A percentile compares a stretch with the other conserved stretches of the same genome.
phyloP scores from a whole-genome alignment of 2,329 filamentous ascomycete genomes.

The Fusarium piperis region DNA sequence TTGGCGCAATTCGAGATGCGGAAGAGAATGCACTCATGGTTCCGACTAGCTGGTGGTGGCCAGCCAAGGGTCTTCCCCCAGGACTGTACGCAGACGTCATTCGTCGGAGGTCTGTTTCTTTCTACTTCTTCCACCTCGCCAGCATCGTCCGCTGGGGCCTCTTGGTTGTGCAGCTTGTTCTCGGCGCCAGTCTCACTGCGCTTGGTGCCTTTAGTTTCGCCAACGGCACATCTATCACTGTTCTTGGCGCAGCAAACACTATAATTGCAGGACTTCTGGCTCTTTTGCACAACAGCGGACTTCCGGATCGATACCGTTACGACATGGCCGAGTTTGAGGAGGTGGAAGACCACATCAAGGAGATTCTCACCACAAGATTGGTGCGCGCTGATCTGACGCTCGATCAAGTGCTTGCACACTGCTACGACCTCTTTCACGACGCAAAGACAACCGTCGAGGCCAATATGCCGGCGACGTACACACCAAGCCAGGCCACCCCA shows the following conservation, averaged over 20 bases:
- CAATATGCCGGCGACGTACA: slow-evolving; percentile 58
- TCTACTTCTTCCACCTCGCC: slow-evolving; percentile 56
- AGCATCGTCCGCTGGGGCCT: slow-evolving; percentile 56
- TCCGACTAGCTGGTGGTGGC: slow-evolving; percentile 55
- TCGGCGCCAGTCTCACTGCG: slow-evolving; percentile 61
- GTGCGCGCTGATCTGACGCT: slow-evolving; percentile 54
- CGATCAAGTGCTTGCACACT: slow-evolving; percentile 58
- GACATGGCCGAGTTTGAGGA: slow-evolving; percentile 60
- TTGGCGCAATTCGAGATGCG: slow-evolving; percentile 58
- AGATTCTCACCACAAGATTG: slow-evolving; percentile 59
- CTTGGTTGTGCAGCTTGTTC: slow-evolving; percentile 59
- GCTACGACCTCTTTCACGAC: slow-evolving; percentile 56
- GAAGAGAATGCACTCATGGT: slow-evolving; percentile 56
- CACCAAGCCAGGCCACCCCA: slow-evolving; percentile 34
- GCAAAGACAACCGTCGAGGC: slow-evolving; percentile 59
- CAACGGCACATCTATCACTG: slow-evolving; percentile 55
- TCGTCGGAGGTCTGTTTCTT: slow-evolving; percentile 55
- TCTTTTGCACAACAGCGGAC: slow-evolving; percentile 62
- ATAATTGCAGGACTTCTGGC: slow-evolving; percentile 61
- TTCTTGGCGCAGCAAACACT: slow-evolving; percentile 62
- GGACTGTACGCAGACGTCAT: slow-evolving; percentile 62
- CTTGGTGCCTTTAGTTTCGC: slow-evolving; percentile 55
- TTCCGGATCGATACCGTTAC: slow-evolving; percentile 61
- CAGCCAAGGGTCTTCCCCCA: slow-evolving; percentile 57
- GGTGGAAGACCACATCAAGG: slow-evolving; percentile 61